A percentile compares a stretch with the other conserved stretches of the same genome.
Evolutionary conservation across 2,329 filamentous ascomycete genomes (phyloP).

Genomic region (Colletotrichum theobromicola): DNA sequence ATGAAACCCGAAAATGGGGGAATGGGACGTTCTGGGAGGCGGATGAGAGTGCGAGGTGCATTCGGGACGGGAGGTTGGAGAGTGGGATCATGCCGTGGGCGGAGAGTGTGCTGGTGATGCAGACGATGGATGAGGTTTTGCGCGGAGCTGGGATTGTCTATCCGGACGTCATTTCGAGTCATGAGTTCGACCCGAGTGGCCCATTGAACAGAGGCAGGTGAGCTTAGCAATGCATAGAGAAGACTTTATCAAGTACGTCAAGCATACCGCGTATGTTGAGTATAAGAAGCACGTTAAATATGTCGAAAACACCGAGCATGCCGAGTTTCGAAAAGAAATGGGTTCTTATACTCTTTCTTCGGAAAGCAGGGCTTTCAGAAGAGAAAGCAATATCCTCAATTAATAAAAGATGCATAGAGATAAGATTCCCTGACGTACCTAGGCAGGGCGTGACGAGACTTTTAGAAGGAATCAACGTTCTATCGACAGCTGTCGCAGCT

Average conservation of each 20-base stretch:
- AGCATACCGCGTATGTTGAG: no score
- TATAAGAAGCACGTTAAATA: no score
- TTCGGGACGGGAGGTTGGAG: conserved; percentile 80
- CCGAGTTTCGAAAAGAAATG: no score
- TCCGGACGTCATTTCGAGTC: conserved; percentile 59
- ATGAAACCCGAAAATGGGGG: conserved; percentile 58
- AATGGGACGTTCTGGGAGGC: conserved; percentile 91
- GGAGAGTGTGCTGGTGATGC: conserved; percentile 87
- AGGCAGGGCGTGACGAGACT: not conserved
- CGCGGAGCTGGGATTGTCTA: conserved; percentile 57
- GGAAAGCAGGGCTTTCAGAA: no score
- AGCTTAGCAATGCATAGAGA: not conserved
- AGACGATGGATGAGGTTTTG: conserved; percentile 64
- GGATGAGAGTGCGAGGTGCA: conserved; percentile 75
- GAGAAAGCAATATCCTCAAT: no score
- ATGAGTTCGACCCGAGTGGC: conserved; percentile 62
- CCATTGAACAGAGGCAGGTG: conserved; percentile 59
- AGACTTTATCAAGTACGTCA: not conserved
- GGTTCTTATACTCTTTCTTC: no score
- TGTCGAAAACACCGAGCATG: no score
- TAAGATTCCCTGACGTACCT: no score
- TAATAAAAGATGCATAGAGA: no score
- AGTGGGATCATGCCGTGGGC: conserved; percentile 73
- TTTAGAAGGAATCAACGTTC: not conserved
- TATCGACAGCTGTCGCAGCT: not conserved